Evolutionary conservation across 345 rosid genomes (phyloP).

Genomic region (Euphorbia pulcherrima): DNA sequence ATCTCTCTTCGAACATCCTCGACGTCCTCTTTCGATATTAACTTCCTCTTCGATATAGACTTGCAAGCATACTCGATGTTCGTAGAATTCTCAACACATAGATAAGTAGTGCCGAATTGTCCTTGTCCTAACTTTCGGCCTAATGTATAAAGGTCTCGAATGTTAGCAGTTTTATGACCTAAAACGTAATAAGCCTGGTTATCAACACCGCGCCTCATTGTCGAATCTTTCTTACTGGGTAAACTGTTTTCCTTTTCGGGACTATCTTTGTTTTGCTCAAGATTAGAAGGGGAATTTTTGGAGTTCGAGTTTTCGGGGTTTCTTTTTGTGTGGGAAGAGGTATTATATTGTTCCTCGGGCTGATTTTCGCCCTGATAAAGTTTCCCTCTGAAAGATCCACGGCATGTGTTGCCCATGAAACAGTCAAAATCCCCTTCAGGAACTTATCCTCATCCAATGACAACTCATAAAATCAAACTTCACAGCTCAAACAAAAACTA

Average conservation of each 20-base stretch:
- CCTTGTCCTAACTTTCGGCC: constrained; percentile 95
- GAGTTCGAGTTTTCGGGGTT: constrained; percentile 37
- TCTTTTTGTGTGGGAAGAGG: constrained; percentile 36
- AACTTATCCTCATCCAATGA: constrained; percentile 43
- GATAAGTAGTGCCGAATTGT: constrained; percentile 90
- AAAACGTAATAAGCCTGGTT: constrained; percentile 68
- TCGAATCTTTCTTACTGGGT: constrained; percentile 40
- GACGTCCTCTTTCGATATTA: constrained; percentile 88
- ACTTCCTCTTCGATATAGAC: constrained; percentile 89
- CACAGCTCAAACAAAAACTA: background rate
- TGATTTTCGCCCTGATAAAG: constrained; percentile 62
- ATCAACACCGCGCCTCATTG: constrained; percentile 70
- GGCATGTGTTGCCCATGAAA: constrained; percentile 99
- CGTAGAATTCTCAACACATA: constrained; percentile 65
- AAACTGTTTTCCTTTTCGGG: constrained; percentile 33
- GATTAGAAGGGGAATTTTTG: constrained; percentile 40
- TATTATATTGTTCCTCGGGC: constrained; percentile 54
- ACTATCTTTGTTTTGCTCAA: constrained; percentile 41
- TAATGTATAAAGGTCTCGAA: constrained; percentile 72
- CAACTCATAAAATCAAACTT: constrained; percentile 33
- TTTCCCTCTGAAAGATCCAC: constrained; percentile 83
- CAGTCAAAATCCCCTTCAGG: constrained; percentile 37
- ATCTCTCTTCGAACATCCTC: constrained; percentile 96
- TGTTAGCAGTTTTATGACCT: constrained; percentile 83
- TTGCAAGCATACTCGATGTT: constrained; percentile 87